Conservation (phyloP, 225 moss, liverwort and hornwort species). For the Bryoerythrophyllum caledonicum region DNA sequence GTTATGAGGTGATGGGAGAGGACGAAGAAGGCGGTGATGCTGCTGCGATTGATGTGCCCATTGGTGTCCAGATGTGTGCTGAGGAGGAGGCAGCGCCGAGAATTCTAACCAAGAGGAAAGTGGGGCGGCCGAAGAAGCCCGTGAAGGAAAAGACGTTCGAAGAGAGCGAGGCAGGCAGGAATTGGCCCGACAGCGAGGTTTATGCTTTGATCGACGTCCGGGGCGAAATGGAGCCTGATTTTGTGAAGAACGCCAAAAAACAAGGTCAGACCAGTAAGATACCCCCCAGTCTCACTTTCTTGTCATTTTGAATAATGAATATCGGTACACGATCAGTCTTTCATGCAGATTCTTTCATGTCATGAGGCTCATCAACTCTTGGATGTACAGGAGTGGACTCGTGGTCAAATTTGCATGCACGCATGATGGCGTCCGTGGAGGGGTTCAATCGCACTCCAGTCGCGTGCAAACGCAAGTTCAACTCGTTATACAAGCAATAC, state of each 20-base stretch:
- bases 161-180: slow-evolving; percentile 41
- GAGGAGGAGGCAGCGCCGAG: slow-evolving; percentile 16
- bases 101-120: slow-evolving; percentile 22
- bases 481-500: slow-evolving; percentile 42
- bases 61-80: slow-evolving; percentile 14
- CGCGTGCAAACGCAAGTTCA: slow-evolving; percentile 50
- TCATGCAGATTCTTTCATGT: too few species aligned
- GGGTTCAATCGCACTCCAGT: slow-evolving; percentile 44
- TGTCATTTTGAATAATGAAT: too few species aligned
- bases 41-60: not conserved
- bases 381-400: slow-evolving; percentile 37
- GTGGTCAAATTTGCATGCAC: slow-evolving; percentile 45
- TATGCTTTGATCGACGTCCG: slow-evolving; percentile 42
- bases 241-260: slow-evolving; percentile 51
- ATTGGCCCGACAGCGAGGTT: slow-evolving; percentile 47
- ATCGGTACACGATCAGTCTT: too few species aligned
- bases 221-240: slow-evolving; percentile 51
- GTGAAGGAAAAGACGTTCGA: slow-evolving; percentile 31
- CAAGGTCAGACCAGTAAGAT: slow-evolving; percentile 31
- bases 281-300: too few species aligned
- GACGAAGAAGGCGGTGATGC: slow-evolving; percentile 27
- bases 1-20: too few species aligned
- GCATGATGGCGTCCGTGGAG: slow-evolving; percentile 37
- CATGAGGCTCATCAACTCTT: not conserved
- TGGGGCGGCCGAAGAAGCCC: slow-evolving; percentile 29